phyloP scores from a whole-genome alignment of 306 rosid genomes.

The Gastrolobium villosum region DNA sequence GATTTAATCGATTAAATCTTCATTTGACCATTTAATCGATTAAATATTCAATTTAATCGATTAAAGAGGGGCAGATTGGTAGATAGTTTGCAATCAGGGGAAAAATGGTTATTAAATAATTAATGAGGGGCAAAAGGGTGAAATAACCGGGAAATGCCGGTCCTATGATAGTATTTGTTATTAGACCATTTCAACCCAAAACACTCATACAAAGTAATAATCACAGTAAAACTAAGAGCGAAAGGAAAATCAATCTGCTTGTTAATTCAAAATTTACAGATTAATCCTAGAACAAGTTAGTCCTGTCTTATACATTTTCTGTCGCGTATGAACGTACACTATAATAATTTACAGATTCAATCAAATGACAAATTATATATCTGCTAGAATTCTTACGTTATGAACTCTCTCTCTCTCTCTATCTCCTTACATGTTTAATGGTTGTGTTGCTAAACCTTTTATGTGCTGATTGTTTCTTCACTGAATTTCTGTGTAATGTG shows the following conservation, averaged over 20 bases:
- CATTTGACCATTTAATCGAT: too few species aligned
- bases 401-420: neutral
- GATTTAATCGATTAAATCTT: too few species aligned
- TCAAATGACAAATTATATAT: neutral
- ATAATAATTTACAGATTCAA: slow-evolving; percentile 19
- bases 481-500: slow-evolving; percentile 34
- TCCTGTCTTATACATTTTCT: slow-evolving; percentile 10
- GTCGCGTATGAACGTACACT: neutral
- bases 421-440: slow-evolving; percentile 6
- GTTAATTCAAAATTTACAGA: neutral
- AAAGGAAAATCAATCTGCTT: neutral
- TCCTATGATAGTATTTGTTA: neutral
- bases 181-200: slow-evolving; percentile 16
- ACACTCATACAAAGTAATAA: neutral
- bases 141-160: neutral
- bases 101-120: too few species aligned
- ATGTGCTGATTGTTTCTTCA: slow-evolving; percentile 13
- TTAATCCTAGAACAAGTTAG: slow-evolving; percentile 5
- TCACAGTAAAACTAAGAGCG: neutral
- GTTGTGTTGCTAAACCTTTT: slow-evolving; percentile 20
- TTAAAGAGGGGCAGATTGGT: too few species aligned
- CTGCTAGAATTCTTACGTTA: neutral
- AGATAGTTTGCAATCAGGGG: too few species aligned
- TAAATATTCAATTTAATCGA: too few species aligned
- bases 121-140: too few species aligned